phyloP scores from a whole-genome alignment of 169 alveolate genomes.

The Plasmodium berghei region DNA sequence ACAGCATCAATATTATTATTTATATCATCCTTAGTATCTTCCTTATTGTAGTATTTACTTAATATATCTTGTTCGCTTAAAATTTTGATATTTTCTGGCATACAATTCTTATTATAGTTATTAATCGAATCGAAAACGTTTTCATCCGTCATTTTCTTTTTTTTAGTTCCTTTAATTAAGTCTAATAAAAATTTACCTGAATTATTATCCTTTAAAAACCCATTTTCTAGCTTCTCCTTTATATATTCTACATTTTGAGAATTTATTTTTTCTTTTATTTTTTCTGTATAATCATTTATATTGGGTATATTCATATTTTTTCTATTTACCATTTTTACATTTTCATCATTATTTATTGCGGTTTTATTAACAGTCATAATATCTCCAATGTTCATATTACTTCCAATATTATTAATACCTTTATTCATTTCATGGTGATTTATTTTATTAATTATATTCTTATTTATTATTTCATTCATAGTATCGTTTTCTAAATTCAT shows the following conservation, averaged over 20 bases:
- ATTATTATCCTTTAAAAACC: background rate
- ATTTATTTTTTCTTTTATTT: background rate
- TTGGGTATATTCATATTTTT: too few relatives aligned
- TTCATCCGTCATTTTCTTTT: slow-evolving; percentile 5
- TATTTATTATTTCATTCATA: too few relatives aligned
- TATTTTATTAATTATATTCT: too few relatives aligned
- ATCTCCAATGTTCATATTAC: too few relatives aligned
- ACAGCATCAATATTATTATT: background rate
- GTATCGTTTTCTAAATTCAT: too few relatives aligned
- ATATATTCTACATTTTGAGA: too few relatives aligned
- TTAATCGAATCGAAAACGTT: background rate
- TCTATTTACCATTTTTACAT: too few relatives aligned
- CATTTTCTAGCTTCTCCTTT: background rate
- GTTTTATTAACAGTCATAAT: too few relatives aligned
- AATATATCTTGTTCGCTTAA: slow-evolving; percentile 43
- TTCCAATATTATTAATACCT: too few relatives aligned
- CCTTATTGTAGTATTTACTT: slow-evolving; percentile 21
- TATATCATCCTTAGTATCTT: background rate
- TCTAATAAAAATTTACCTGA: slow-evolving; percentile 27
- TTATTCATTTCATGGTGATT: too few relatives aligned
- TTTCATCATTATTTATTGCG: too few relatives aligned
- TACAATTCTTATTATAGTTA: background rate
- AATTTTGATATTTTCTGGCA: slow-evolving; percentile 1
- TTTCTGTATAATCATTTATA: too few relatives aligned
- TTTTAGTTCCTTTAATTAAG: slow-evolving; percentile 39